Evolutionary conservation across 495 filamentous ascomycete species (phyloP), one percentile per base, ranked within the genome.

Genomic region (Penicillium waksmanii): DNA sequence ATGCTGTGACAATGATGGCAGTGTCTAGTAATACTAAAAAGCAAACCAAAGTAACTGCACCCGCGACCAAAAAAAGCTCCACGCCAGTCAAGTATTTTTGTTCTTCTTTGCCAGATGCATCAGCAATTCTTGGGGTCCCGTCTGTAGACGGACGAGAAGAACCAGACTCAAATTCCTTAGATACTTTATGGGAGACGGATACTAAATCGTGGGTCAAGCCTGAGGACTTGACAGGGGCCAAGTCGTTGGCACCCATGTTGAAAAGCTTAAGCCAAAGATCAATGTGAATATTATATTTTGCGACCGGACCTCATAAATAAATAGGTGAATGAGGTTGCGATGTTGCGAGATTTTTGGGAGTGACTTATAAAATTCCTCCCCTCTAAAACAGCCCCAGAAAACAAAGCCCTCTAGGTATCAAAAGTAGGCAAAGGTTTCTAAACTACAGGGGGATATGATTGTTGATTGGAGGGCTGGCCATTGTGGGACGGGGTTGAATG

Each of bases 1-100:
- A 49, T 52, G 61, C 64, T 1, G 64, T 66, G 25, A 53, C 57
- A 47, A 66, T 63, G 17, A 66, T 66, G 10, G 61, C 57, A 27
- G 55, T 58, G 36, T 66, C 64, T 11, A 66, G 57, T 15, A 66
- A 52, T 8, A 66, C 55, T 25, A 66, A 54, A 19, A 66, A 66
- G 19, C 18, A 50, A 25, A 66, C 64, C 51, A 64, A 33, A 17
- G 61, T 64, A 3, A 66, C 51, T 23, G 44, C 61, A 34, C 18
- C 44, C 3, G 55, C 13, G 8, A 64, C 57, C 46, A 56, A 18
- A 7, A 43, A 18, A 21, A 66, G 64, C 33, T 64, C 56, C 12
- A 58, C 21, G 6, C 64, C 61, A 1, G 57, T 61, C 15, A 66
- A 52, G 50, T 66, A 64, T 36, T 44, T 46, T 34, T 64, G 57